Base-by-base conservation (phyloP, 1,284 basidiomycete species). In the Papiliotrema terrestris region DNA sequence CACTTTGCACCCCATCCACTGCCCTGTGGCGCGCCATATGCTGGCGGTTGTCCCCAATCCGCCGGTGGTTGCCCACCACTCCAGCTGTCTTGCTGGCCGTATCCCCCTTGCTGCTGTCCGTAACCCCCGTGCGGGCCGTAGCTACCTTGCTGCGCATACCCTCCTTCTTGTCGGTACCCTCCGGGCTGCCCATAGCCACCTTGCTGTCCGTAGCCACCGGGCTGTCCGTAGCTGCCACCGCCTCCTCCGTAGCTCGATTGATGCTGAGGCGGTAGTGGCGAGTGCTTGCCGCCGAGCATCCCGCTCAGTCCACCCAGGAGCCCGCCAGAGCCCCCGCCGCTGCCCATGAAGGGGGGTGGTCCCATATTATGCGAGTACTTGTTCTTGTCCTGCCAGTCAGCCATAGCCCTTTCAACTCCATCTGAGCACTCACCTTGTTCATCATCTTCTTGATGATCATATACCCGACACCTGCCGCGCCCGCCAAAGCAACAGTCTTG, bases 301-400 rank as follows among this genome's bases (percentile, higher is more conserved):
- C 56, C 53, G 35, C 54, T 50, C 48, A 51, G 47, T 23, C 57
- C 46, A 17, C 62, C 59, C 53, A 58, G 49, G 35, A 43, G 46
- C 19, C 55, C 56, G 37, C 56, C 57, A 47, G 52, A 47, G 35
- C 58, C 58, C 3, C 53, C 54, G 8, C 56, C 53, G 41, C 60
- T 56, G 25, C 59, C 60, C 64, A 67, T 63, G 61, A 68, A 69
- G 2, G 69, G 68, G 8, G 69, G 69, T 14, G 67, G 61, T 25
- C 69, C 69, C 59, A 66, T 64, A 19, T 36, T 44, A 47, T 68
- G 66, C n/a, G 54, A 45, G 45, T 55, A 60, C 26, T 37, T n/a
- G 22, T 52, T 49, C 41, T 45, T 15, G 37, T 55, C 20, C 44
- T 55, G 22, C 43, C 49, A 49, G 32, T 53, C 49, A 20, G 49